Evolutionary conservation across 257 asterid species (phyloP).

Genomic region (Petunia secreta): DNA sequence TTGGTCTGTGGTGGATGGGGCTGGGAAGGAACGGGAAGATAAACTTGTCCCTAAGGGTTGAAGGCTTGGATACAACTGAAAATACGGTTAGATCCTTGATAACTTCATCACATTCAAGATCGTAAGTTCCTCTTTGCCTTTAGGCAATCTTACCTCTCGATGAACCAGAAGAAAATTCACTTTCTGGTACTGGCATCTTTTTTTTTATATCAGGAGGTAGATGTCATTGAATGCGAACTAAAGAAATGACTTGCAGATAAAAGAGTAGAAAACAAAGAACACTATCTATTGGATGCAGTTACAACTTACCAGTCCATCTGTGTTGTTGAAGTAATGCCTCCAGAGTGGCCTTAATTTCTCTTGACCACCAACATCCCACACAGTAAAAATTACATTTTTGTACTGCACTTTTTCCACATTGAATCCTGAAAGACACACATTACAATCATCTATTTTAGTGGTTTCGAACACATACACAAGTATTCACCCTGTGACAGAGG

Average conservation of each 20-base stretch:
- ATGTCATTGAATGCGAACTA: conserved; percentile 10
- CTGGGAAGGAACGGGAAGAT: not conserved
- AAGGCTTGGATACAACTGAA: not conserved
- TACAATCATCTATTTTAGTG: conserved; percentile 31
- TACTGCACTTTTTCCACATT: conserved; percentile 98
- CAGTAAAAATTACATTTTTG: conserved; percentile 88
- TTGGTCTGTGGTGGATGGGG: not conserved
- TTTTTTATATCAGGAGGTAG: not conserved
- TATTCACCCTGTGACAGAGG: not conserved
- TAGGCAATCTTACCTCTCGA: conserved; percentile 15
- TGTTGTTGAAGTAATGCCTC: conserved; percentile 95
- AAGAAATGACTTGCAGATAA: not conserved
- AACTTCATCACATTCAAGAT: not conserved
- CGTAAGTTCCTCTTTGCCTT: not conserved
- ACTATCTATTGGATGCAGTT: not conserved
- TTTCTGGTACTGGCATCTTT: not conserved
- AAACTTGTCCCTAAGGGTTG: not conserved
- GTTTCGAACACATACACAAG: not conserved
- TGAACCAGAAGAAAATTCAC: not conserved
- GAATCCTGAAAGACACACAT: conserved; percentile 67
- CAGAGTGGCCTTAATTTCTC: conserved; percentile 93
- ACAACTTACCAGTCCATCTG: conserved; percentile 85
- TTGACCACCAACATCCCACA: conserved; percentile 99
- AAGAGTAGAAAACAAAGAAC: not conserved
- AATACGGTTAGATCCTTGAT: not conserved